phyloP scores from a whole-genome alignment of 768 basidiomycete species.

The Mycena venus region DNA sequence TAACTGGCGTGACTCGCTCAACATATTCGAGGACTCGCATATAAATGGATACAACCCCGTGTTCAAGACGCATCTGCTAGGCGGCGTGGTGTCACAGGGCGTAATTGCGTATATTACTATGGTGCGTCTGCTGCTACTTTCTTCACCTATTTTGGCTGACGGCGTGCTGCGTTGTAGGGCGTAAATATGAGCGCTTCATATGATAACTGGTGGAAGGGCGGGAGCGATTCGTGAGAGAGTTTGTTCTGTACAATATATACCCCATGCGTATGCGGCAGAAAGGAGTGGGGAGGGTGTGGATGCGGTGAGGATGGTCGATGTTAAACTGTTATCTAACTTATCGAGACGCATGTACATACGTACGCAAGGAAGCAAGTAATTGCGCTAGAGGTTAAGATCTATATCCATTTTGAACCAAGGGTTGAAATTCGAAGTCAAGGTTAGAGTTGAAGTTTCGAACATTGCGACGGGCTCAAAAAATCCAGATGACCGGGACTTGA shows the following conservation, averaged over 20 bases:
- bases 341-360: not conserved
- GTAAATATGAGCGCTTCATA: constrained; percentile 38
- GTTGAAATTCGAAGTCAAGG: too few relatives aligned
- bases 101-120: constrained; percentile 69
- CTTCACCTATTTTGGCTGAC: not conserved
- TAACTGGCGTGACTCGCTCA: constrained; percentile 66
- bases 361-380: too few relatives aligned
- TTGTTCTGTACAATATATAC: too few relatives aligned
- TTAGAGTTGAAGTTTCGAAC: too few relatives aligned
- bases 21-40: constrained; percentile 65
- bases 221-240: not conserved
- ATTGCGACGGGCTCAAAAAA: too few relatives aligned
- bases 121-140: constrained; percentile 44
- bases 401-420: too few relatives aligned
- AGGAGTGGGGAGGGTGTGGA: not conserved
- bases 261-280: not conserved
- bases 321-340: not conserved
- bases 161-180: constrained; percentile 16
- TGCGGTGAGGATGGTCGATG: too few relatives aligned
- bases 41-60: constrained; percentile 66
- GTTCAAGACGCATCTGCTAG: constrained; percentile 64
- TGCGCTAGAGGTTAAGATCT: too few relatives aligned
- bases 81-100: constrained; percentile 65
- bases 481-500: too few relatives aligned
- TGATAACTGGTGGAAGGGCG: constrained; percentile 41